Conservation (phyloP, 371 early-diverging fungal genomes). For the Actinomucor elegans region DNA sequence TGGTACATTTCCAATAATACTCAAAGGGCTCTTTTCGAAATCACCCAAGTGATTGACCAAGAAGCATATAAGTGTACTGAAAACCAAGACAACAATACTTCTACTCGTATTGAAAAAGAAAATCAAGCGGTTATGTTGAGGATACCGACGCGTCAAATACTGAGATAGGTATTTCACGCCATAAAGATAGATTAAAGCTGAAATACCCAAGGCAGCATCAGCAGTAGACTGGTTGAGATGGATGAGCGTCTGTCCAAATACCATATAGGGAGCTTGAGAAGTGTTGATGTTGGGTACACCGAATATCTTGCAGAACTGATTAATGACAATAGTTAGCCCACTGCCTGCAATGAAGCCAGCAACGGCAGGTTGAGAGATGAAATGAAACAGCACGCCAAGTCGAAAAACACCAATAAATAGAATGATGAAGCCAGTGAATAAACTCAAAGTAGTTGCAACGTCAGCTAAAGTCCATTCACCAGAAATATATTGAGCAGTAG, state of each 20-base stretch:
- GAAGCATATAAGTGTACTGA: conserved; percentile 74
- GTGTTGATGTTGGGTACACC: conserved; percentile 72
- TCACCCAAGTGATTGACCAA: conserved; percentile 52
- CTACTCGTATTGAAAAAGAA: conserved; percentile 61
- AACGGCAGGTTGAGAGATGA: conserved; percentile 77
- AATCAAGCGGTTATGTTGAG: conserved; percentile 31
- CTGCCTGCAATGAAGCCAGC: conserved; percentile 78
- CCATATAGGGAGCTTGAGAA: conserved; percentile 53
- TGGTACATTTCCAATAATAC: conserved; percentile 72
- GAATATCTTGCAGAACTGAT: conserved; percentile 73
- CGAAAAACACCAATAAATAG: conserved; percentile 69
- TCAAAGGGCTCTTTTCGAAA: conserved; percentile 38
- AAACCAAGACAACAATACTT: conserved; percentile 71
- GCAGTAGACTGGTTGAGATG: conserved; percentile 43
- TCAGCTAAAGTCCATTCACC: conserved; percentile 38
- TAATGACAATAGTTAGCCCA: conserved; percentile 75
- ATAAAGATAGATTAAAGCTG: conserved; percentile 54
- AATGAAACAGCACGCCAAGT: conserved; percentile 80
- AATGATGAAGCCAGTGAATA: conserved; percentile 69
- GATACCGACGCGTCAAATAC: conserved; percentile 37
- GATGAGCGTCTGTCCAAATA: conserved; percentile 59
- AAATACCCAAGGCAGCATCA: conserved; percentile 63
- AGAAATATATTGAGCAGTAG: conserved; percentile 33
- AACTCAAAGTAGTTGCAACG: conserved; percentile 49
- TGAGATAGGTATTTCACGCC: conserved; percentile 33